A percentile compares a stretch with the other conserved stretches of the same genome.
These are phyloP conservation scores for Daedalea quercina DNA, from an alignment of 768 basidiomycete species.

Conservation along the genomic window DNA sequence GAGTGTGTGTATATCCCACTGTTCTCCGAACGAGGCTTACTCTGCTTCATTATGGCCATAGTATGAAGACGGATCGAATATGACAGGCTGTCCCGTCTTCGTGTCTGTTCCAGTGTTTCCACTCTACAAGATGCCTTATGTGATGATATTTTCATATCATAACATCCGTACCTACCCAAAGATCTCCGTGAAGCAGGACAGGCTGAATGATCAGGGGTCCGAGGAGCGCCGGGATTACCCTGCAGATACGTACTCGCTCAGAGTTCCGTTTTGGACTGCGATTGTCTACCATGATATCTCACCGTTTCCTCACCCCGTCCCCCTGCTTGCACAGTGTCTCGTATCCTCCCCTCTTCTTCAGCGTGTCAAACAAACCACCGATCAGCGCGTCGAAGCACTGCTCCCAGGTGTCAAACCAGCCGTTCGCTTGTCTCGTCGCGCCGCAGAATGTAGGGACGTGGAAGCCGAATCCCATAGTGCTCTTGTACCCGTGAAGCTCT, in stretches of 20 bases:
- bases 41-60: slow-evolving; percentile 81
- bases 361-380: slow-evolving; percentile 44
- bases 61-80: slow-evolving; percentile 75
- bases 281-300: slow-evolving; percentile 14
- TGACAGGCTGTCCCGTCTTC: slow-evolving; percentile 48
- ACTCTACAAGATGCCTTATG: slow-evolving; percentile 35
- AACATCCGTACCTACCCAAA: slow-evolving; percentile 51
- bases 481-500: slow-evolving; percentile 56
- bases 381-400: slow-evolving; percentile 60
- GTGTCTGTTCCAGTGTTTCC: slow-evolving; percentile 65
- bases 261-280: not conserved
- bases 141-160: not conserved
- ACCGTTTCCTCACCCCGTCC: slow-evolving; percentile 42
- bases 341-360: slow-evolving; percentile 35
- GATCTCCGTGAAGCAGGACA: slow-evolving; percentile 70
- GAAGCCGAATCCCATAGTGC: slow-evolving; percentile 60
- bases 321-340: slow-evolving; percentile 44
- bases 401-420: slow-evolving; percentile 70
- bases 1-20: not conserved
- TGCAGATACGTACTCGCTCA: slow-evolving; percentile 20
- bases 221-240: slow-evolving; percentile 70
- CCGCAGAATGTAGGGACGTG: slow-evolving; percentile 74
- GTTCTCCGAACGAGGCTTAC: slow-evolving; percentile 32
- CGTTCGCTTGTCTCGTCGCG: slow-evolving; percentile 60
- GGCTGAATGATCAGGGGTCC: slow-evolving; percentile 52